Evolutionary conservation across 1,139 yeast species (phyloP), one percentile per base, ranked within the genome.

Genomic region (Kluyveromyces sp.): DNA sequence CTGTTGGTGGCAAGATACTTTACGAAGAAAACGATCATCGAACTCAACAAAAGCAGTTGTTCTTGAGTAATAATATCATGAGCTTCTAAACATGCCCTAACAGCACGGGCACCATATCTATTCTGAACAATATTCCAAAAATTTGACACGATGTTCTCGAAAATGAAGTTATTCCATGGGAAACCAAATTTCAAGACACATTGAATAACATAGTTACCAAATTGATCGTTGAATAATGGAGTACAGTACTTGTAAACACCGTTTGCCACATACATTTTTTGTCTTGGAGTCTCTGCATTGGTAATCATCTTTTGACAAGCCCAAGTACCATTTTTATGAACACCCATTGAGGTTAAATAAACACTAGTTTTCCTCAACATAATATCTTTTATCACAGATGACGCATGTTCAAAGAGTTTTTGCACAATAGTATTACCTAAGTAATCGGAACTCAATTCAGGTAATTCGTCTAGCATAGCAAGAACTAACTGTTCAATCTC

Each of bases 321-420:
- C 98, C 98, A 92, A 3, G 99, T 92, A 52, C 99, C 99, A 65
- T 94, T 92, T 62, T 92, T 92, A 69, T 92, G 99, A 48, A 88
- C 83, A 58, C 97, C 94, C 71, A 92, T 83, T 59, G 89, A 95
- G 1, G 97, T 86, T 53, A 94, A 72, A 59, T 75, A 86, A 25
- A 94, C 95, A 3, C 85, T 73, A 45, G 94, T 79, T 55, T 78
- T 79, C 59, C 83, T 79, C 45, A 92, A 76, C 89, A 94, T 84
- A 66, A 84, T 77, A 56, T 85, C 83, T 60, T 87, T 86, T 48
- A 89, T 73, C 5, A 81, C 73, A 32, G 84, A 80, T 2, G 88
- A 78, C 43, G 90, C 78, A 45, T 75, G 69, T 46, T 86, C 83
- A 60, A 90, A 90, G 37, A 92, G 67, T 64, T 89, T 90, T 66